phyloP scores from a whole-genome alignment of 2,329 filamentous ascomycete genomes.

The Eurotiales sp. region DNA sequence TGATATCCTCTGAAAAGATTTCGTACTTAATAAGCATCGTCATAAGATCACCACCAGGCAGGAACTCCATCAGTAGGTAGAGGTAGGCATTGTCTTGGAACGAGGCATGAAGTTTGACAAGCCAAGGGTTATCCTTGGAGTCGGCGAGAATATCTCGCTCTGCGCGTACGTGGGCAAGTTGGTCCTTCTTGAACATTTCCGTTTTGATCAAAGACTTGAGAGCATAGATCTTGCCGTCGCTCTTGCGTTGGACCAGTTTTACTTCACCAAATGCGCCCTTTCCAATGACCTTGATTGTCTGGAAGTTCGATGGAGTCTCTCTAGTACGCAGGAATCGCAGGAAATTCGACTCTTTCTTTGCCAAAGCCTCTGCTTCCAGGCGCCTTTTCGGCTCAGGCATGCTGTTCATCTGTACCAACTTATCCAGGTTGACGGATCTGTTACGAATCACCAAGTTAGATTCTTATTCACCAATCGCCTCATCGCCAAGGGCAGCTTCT shows the following conservation, averaged over 20 bases:
- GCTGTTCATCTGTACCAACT: conserved; percentile 72
- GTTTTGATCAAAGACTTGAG: conserved; percentile 98
- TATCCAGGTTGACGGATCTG: conserved; percentile 89
- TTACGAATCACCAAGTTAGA: conserved; percentile 9
- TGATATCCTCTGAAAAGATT: conserved; percentile 98
- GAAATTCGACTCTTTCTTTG: conserved; percentile 86
- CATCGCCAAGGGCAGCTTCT: conserved; percentile 22
- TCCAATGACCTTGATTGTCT: conserved; percentile 94
- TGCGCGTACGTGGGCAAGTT: conserved; percentile 92
- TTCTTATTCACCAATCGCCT: neutral
- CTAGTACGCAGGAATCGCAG: conserved; percentile 90
- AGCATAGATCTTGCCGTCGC: conserved; percentile 94
- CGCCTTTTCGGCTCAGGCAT: conserved; percentile 73
- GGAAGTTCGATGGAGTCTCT: conserved; percentile 91
- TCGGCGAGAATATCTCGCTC: conserved; percentile 97
- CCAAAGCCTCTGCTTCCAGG: conserved; percentile 78
- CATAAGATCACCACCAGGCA: conserved; percentile 97
- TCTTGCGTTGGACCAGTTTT: conserved; percentile 93
- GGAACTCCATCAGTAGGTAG: conserved; percentile 99
- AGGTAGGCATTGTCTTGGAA: conserved; percentile 96
- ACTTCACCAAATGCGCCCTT: conserved; percentile 99
- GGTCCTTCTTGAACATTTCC: conserved; percentile 99
- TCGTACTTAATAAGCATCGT: conserved; percentile 99
- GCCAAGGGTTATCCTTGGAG: conserved; percentile 94
- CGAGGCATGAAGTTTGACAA: conserved; percentile 96